Conservation (phyloP, 129 eudicot species). For the Chrysanthemum lavandulifolium region DNA sequence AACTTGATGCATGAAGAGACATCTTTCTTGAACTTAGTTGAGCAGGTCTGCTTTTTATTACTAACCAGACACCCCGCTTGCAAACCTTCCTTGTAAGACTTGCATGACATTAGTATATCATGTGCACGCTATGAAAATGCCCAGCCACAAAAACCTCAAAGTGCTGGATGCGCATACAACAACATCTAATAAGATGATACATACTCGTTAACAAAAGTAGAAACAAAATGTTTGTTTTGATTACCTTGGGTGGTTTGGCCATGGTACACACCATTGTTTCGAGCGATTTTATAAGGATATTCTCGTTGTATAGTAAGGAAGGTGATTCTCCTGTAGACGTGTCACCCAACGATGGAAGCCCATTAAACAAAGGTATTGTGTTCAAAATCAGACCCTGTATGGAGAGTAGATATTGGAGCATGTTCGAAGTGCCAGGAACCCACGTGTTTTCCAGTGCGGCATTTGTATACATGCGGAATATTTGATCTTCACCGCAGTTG, state of each 20-base stretch:
- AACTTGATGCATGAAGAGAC: background rate
- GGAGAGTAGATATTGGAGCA: conserved; percentile 1
- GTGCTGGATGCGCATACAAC: background rate
- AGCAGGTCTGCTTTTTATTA: background rate
- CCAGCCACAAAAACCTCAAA: background rate
- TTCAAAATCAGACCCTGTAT: conserved; percentile 10
- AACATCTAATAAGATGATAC: background rate
- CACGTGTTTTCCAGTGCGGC: background rate
- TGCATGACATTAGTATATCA: background rate
- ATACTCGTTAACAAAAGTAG: background rate
- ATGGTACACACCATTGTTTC: background rate
- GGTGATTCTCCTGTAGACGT: background rate
- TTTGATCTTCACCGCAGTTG: background rate
- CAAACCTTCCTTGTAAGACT: background rate
- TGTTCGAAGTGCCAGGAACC: background rate
- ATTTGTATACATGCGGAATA: background rate
- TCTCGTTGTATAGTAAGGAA: conserved; percentile 3
- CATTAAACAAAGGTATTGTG: background rate
- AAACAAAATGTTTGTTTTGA: background rate
- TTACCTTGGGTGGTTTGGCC: background rate
- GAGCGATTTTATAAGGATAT: background rate
- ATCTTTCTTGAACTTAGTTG: background rate
- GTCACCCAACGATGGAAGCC: background rate
- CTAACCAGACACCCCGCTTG: background rate
- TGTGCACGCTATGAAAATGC: background rate